These are phyloP conservation scores for Colletotrichum simmondsii DNA, from an alignment of 2,329 filamentous ascomycete genomes.

Conservation along the genomic window DNA sequence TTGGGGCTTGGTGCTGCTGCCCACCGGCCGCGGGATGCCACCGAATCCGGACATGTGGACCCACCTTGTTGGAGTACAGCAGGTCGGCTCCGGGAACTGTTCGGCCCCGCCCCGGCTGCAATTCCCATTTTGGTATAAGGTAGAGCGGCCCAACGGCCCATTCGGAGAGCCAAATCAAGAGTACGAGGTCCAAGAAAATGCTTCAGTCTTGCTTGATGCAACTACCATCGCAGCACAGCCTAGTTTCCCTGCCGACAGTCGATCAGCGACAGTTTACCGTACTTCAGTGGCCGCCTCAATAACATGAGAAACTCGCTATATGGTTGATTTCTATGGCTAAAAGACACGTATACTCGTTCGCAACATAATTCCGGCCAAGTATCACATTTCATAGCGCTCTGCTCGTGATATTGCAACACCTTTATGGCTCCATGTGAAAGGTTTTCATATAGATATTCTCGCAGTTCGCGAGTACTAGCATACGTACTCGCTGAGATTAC, in stretches of 20 bases:
- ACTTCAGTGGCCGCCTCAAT: background rate
- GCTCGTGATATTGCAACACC: background rate
- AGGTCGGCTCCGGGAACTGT: background rate
- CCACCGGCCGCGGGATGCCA: background rate
- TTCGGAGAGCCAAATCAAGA: background rate
- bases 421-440: background rate
- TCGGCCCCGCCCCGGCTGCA: background rate
- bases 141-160: background rate
- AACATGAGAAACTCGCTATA: background rate
- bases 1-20: background rate
- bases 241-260: background rate
- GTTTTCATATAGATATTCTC: background rate
- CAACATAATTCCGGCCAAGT: too few relatives aligned
- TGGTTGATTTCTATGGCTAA: background rate
- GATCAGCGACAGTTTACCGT: background rate
- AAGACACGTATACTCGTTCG: background rate
- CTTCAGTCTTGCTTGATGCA: background rate
- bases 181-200: background rate
- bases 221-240: background rate
- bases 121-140: background rate
- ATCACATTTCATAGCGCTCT: background rate
- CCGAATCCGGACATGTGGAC: too few relatives aligned
- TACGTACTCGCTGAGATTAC: background rate
- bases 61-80: background rate
- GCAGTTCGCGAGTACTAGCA: background rate